Base-by-base conservation (phyloP, 148 eudicot genomes). In the Linanthus parryae region DNA sequence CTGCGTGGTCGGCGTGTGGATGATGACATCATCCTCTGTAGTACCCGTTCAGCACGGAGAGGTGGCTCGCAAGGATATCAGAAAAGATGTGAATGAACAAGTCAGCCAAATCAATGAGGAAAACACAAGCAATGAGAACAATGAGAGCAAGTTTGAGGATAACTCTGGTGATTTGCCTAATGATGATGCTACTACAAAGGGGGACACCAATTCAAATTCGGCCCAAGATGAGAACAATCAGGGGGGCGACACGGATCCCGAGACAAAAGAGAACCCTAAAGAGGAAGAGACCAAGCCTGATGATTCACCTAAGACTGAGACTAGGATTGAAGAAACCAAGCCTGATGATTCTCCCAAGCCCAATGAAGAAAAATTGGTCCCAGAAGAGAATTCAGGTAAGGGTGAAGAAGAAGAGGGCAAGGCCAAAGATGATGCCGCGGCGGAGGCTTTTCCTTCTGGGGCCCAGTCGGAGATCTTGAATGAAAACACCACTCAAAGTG, bases 1-100 rank as follows among this genome's bases (percentile, higher is more conserved):
- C 55, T 79, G 85, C 61, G 61, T 85, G 49, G 85, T 82, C 37
- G 95, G 95, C 38, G 76, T 85, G 48, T 85, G 95, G 95, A 85
- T 85, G 84, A 61, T 84, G 82, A 72, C 81, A 37, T 80, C 94
- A 8, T 75, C 86, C 0, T 79, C 84, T 2, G 67, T 73, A 14
- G 68, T 70, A 52, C 76, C 90, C 45, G 63, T 69, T 50, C 73
- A 71, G 55, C 79, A 59, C 28, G 33, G 65, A n/a, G 90, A 79
- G 38, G 62, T 66, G 20, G 69, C 75, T 28, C 52, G 63, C 46
- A 70, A 74, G 27, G 80, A 77, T 38, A 77, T 64, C 27, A 75
- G 59, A 30, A 56, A 68, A 63, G 73, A 77, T 54, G 82, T 79
- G 52, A 72, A 54, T 30, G 73, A 67, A 54, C 66, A 54, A 48